Evolutionary conservation across 768 basidiomycete genomes (phyloP), one percentile per base, ranked within the genome.

Genomic region (Butyriboletus loyo): DNA sequence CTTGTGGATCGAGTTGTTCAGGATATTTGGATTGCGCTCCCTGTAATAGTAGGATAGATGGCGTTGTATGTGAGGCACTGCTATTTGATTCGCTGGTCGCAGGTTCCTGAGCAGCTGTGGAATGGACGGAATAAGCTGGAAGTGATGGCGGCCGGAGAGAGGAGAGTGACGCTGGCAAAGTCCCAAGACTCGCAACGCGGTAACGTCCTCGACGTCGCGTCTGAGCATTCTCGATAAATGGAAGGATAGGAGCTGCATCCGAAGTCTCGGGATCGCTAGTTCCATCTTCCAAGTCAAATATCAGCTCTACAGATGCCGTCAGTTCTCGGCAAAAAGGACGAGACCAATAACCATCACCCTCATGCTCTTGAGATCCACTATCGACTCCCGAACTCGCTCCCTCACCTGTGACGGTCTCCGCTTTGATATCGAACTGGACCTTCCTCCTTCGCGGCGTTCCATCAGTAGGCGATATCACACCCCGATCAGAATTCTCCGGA

Each of bases 391-490:
- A 52, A 31, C 66, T 69, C 17, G 70, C 69, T 25, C 66, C 67
- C 28, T 77, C 73, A 54, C 78, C 77, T n/a, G 77, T 73, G 24
- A 76, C 70, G 11, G 79, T 76, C 35, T 75, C 81, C 21, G 83
- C 79, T 62, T 84, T 73, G 44, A 86, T 79, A 56, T 89, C 80
- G 60, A 90, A 90, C 9, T 85, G 87, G 28, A 90, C 85, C 66
- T 83, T 87, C 54, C 82, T 75, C 67, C 76, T 72, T 74, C 73
- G 86, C 73, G 64, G 51, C 49, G 65, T 53, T 71, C 69, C 60
- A 62, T 66, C 52, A 58, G 66, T 52, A 66, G 70, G 48, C 42
- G 62, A 47, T 56, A 60, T 51, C 50, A n/a, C 57, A 58, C 66
- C 38, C 31, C 46, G 56, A 56, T 59, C 62, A 40, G 51, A 22